phyloP scores from a whole-genome alignment of 2,329 filamentous ascomycete species.

The Aspergillus fumigatus region DNA sequence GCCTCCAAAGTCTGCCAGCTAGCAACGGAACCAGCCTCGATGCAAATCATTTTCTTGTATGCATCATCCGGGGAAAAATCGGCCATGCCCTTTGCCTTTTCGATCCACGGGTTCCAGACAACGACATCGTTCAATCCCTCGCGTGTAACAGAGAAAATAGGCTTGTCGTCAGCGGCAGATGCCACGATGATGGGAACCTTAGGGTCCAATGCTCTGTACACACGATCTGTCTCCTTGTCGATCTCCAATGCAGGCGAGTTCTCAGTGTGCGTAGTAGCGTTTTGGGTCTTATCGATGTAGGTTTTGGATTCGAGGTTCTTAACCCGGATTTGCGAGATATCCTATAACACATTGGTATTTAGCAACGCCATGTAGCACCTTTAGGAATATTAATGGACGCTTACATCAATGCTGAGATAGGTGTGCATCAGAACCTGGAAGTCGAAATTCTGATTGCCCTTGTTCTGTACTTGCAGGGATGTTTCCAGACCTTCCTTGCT shows the following conservation, averaged over 20 bases:
- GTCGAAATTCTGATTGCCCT: conserved; percentile 76
- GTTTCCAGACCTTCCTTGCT: conserved; percentile 71
- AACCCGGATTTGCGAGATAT: conserved; percentile 70
- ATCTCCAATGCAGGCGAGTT: conserved; percentile 63
- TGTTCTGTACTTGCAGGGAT: conserved; percentile 81
- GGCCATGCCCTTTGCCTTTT: conserved; percentile 73
- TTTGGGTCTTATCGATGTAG: conserved; percentile 80
- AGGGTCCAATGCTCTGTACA: conserved; percentile 68
- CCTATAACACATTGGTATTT: conserved; percentile 48
- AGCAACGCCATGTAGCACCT: background rate
- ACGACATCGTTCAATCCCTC: conserved; percentile 86
- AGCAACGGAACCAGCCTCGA: conserved; percentile 82
- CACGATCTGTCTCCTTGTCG: conserved; percentile 75
- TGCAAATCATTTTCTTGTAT: conserved; percentile 89
- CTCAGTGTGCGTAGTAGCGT: conserved; percentile 60
- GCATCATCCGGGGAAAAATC: conserved; percentile 89
- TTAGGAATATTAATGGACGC: conserved; percentile 23
- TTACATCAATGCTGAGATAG: conserved; percentile 76
- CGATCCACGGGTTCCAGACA: conserved; percentile 94
- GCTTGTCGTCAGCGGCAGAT: conserved; percentile 49
- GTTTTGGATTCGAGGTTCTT: conserved; percentile 69
- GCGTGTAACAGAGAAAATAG: conserved; percentile 68
- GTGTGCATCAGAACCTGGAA: conserved; percentile 90
- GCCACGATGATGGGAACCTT: conserved; percentile 32
- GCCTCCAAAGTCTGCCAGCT: conserved; percentile 81